Evolutionary conservation across 495 filamentous ascomycete species (phyloP).

Genomic region (Podospora tetraspora): DNA sequence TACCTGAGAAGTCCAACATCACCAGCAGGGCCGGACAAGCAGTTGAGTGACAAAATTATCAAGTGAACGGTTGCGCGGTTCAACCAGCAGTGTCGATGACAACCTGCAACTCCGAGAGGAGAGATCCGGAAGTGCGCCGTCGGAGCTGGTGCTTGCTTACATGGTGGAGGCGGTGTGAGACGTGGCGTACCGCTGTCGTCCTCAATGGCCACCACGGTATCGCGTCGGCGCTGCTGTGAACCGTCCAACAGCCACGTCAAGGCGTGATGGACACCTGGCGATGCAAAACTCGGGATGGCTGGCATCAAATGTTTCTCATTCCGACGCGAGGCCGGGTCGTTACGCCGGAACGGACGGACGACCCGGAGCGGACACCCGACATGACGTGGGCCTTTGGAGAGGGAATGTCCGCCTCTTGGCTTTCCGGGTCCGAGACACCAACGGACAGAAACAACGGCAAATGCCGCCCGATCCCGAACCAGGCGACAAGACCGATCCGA

Average conservation of each 20-base stretch:
- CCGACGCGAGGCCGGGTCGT: background rate
- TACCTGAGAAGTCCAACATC: too few relatives aligned
- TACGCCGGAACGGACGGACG: background rate
- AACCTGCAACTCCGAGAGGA: background rate
- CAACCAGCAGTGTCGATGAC: too few relatives aligned
- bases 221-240: background rate
- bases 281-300: background rate
- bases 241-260: background rate
- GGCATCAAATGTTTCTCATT: background rate
- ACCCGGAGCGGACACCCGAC: background rate
- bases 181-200: background rate
- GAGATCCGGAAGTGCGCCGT: background rate
- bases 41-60: too few relatives aligned
- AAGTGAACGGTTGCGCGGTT: too few relatives aligned
- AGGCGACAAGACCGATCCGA: background rate
- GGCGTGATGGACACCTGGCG: background rate
- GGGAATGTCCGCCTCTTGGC: background rate
- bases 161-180: background rate
- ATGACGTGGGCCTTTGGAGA: background rate
- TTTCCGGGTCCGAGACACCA: background rate
- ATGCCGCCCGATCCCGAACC: background rate
- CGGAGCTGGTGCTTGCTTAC: background rate
- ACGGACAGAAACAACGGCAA: background rate
- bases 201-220: background rate
- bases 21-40: too few relatives aligned